Conservation (phyloP, 306 rosid genomes). For the Lathyrus tuberosus region DNA sequence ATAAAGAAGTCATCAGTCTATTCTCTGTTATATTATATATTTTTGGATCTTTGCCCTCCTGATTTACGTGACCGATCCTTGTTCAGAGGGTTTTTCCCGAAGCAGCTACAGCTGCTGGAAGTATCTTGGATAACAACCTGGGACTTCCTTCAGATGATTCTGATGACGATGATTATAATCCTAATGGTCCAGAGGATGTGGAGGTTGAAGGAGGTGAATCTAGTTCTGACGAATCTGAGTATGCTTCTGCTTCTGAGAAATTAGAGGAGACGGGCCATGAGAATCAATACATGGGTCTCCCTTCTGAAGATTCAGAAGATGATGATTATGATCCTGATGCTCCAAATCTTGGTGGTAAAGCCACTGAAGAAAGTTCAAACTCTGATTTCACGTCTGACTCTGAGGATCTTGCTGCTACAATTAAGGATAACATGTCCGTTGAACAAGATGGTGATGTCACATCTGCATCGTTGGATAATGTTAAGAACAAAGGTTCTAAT, state of each 20-base stretch:
- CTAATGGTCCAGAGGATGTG: conserved; percentile 67
- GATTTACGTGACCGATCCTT: conserved; percentile 42
- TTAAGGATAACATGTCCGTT: conserved; percentile 44
- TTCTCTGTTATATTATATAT: neutral
- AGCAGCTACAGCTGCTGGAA: conserved; percentile 73
- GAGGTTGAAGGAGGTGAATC: conserved; percentile 59
- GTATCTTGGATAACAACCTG: conserved; percentile 55
- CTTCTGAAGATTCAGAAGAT: conserved; percentile 95
- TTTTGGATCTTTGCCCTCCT: neutral
- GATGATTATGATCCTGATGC: conserved; percentile 72
- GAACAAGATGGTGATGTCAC: conserved; percentile 44
- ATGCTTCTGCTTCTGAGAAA: conserved; percentile 82
- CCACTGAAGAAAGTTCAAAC: conserved; percentile 65
- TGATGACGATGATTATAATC: conserved; percentile 86
- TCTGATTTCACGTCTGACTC: conserved; percentile 95
- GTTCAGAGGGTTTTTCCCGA: conserved; percentile 92
- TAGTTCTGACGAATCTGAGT: conserved; percentile 73
- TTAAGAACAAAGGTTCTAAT: conserved; percentile 44
- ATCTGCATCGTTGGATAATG: conserved; percentile 40
- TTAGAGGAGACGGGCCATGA: conserved; percentile 55
- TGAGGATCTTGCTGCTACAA: conserved; percentile 80
- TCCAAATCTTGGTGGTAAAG: conserved; percentile 47
- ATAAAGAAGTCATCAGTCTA: neutral
- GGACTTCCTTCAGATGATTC: conserved; percentile 93
- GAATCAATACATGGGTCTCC: conserved; percentile 69